These are phyloP conservation scores for Croton setiger DNA, from an alignment of 441 rosid genomes.

Conservation along the genomic window DNA sequence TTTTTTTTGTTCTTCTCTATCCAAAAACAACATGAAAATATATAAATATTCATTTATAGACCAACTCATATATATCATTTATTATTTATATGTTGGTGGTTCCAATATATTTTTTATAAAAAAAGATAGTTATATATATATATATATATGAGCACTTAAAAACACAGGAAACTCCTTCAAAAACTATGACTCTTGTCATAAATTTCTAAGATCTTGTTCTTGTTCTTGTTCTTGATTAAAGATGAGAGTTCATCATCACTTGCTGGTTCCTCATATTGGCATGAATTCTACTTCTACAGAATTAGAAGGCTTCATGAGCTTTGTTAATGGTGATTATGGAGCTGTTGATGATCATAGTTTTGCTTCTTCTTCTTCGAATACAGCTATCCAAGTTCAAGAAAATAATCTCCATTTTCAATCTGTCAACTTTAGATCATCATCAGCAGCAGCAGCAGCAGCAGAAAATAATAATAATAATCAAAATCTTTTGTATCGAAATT, in stretches of 20 bases:
- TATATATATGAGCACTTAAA: conserved; percentile 1
- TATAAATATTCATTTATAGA: background rate
- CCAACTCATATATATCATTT: background rate
- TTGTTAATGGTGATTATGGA: background rate
- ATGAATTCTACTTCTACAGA: background rate
- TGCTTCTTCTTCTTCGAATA: background rate
- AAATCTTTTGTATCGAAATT: background rate
- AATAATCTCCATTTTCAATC: conserved; percentile 1
- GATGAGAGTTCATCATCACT: too few species aligned
- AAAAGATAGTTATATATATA: background rate
- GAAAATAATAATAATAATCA: conserved; percentile 1
- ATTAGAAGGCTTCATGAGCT: background rate
- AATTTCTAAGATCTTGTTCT: too few species aligned
- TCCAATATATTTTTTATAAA: background rate
- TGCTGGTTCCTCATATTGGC: too few species aligned
- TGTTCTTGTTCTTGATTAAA: too few species aligned
- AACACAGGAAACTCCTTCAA: background rate
- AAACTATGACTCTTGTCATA: too few species aligned
- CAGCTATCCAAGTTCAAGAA: too few species aligned
- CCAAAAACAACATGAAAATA: background rate
- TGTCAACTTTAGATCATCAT: background rate
- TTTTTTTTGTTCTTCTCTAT: conserved; percentile 2
- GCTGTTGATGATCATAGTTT: background rate
- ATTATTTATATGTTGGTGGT: too few species aligned
- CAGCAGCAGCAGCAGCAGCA: too few species aligned